Evolutionary conservation across 352 stramenopile genomes (phyloP).

Genomic region (Pythium myriotylum): DNA sequence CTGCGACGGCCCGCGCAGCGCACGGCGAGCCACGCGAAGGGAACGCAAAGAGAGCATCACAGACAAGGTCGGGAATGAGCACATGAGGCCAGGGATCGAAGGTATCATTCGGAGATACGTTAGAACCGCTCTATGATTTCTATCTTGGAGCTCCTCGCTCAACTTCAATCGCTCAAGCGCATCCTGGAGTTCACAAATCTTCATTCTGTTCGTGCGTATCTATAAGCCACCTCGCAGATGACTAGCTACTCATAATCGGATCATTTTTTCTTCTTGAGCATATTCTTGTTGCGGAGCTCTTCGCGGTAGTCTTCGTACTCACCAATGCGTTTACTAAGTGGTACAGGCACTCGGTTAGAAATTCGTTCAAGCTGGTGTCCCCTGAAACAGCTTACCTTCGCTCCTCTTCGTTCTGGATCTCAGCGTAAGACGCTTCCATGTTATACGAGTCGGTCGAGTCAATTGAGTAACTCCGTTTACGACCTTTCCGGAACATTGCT

Average conservation of each 20-base stretch:
- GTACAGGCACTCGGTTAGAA: too few relatives aligned
- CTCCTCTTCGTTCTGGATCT: slow-evolving; percentile 88
- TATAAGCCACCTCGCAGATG: slow-evolving; percentile 17
- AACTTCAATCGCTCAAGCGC: too few relatives aligned
- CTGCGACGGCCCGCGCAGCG: slow-evolving; percentile 22
- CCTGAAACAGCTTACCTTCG: slow-evolving; percentile 77
- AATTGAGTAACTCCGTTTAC: slow-evolving; percentile 74
- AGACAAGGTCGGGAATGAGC: slow-evolving; percentile 1
- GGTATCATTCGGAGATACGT: not conserved
- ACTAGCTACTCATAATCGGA: not conserved
- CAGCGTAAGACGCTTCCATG: slow-evolving; percentile 83
- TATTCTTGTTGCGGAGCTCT: slow-evolving; percentile 84
- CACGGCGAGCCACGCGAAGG: slow-evolving; percentile 20
- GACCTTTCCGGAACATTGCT: slow-evolving; percentile 76
- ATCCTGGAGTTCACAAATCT: not conserved
- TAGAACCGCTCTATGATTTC: slow-evolving; percentile 5
- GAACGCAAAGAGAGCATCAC: slow-evolving; percentile 22
- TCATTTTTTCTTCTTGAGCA: slow-evolving; percentile 80
- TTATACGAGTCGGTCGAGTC: slow-evolving; percentile 83
- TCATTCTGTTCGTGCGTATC: not conserved
- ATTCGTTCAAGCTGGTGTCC: too few relatives aligned
- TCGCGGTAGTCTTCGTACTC: slow-evolving; percentile 86
- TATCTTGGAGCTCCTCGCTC: not conserved
- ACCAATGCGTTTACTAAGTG: slow-evolving; percentile 60
- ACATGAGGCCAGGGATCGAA: slow-evolving; percentile 2